Evolutionary conservation across 1,284 basidiomycete genomes (phyloP), one percentile per base, ranked within the genome.

Genomic region (Entoloma clypeatum): DNA sequence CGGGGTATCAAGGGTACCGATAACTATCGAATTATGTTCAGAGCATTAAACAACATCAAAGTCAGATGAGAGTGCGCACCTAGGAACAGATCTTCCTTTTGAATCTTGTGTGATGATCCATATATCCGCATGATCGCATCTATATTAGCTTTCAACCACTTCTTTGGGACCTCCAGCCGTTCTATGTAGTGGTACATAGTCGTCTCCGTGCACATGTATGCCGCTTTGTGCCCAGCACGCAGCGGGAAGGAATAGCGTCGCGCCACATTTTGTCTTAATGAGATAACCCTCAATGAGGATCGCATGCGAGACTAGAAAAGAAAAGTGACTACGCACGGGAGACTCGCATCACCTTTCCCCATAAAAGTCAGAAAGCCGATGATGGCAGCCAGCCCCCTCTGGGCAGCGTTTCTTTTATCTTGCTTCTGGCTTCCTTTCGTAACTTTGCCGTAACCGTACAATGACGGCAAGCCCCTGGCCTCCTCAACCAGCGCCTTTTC

Each of bases 61-160:
- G n/a, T n/a, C n/a, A n/a, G n/a, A n/a, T n/a, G n/a, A n/a, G n/a
- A 23, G n/a, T 9, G 63, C 77, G 47, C 52, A 83, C 86, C 75
- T 0, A 89, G 61, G 46, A 75, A 76, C 26, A 90, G 55, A 50
- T 90, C 86, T 54, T 90, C 84, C 51, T 72, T 79, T 42, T 71
- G 72, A 34, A 87, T 72, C 5, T 64, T 66, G 57, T 84, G 77
- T 24, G 65, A 60, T 1, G 61, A 53, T 2, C 72, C 75, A 53
- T 74, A 86, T 4, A 73, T 59, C 36, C 72, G 58, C 55, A 87
- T 48, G 46, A 91, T 80, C 10, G 66, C 57, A 48, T 83, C 75
- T 11, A 79, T 73, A 50, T 87, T 81, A 1, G 71, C 71, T 39
- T 75, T 74, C 54, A 91, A 83, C 82, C 87, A 90, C 43, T 63